These are phyloP conservation scores for Penicillium steckii DNA, from an alignment of 495 filamentous ascomycete genomes.

Conservation along the genomic window DNA sequence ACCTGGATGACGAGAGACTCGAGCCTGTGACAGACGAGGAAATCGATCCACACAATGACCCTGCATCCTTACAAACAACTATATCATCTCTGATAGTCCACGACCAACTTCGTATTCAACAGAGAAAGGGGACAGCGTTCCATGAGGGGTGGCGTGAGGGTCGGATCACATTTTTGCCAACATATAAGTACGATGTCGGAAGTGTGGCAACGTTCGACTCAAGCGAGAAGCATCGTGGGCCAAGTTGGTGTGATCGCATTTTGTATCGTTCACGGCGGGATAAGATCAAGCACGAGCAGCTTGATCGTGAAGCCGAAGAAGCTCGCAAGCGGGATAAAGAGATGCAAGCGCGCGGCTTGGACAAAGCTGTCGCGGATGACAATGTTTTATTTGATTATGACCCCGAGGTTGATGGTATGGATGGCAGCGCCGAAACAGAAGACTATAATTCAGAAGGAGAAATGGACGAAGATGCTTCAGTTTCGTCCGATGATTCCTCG, in stretches of 20 bases:
- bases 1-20: constrained; percentile 1
- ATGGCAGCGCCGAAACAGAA: constrained; percentile 40
- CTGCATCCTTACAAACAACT: constrained; percentile 75
- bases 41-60: constrained; percentile 52
- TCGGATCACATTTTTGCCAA: constrained; percentile 81
- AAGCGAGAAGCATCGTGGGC: constrained; percentile 86
- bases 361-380: constrained; percentile 73
- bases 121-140: constrained; percentile 72
- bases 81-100: constrained; percentile 82
- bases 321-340: constrained; percentile 74
- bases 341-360: constrained; percentile 77
- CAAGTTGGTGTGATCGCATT: constrained; percentile 98
- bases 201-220: constrained; percentile 90
- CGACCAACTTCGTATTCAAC: constrained; percentile 80
- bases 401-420: constrained; percentile 66
- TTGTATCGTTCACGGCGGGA: constrained; percentile 76
- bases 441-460: constrained; percentile 51
- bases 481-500: constrained; percentile 10
- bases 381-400: constrained; percentile 88
- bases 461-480: constrained; percentile 13
- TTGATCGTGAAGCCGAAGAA: constrained; percentile 60
- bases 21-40: constrained; percentile 31
- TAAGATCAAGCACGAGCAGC: constrained; percentile 66
- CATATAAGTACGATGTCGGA: constrained; percentile 97
- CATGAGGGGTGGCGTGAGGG: constrained; percentile 93